Evolutionary conservation across 2,329 filamentous ascomycete species (phyloP).

Genomic region (Incumbomyces lentus): DNA sequence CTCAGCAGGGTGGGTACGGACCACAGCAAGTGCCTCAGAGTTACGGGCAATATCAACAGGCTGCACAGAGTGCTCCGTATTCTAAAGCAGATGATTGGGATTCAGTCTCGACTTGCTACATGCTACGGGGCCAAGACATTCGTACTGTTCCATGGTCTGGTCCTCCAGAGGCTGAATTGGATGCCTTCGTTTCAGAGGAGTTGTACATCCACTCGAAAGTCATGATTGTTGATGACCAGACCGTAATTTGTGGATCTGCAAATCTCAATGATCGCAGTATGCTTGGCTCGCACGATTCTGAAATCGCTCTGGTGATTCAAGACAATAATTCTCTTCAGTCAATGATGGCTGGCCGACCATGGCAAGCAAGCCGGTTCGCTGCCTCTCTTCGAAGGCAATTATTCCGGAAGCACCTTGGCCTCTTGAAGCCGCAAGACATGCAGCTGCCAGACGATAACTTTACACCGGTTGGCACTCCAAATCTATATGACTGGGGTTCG

Average conservation of each 20-base stretch:
- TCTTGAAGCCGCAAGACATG: slow-evolving; percentile 63
- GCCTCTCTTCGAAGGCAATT: slow-evolving; percentile 70
- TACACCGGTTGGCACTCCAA: slow-evolving; percentile 46
- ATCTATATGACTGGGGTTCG: slow-evolving; percentile 44
- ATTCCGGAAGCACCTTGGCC: slow-evolving; percentile 82
- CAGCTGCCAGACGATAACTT: slow-evolving; percentile 50
- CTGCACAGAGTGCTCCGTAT: slow-evolving; percentile 45
- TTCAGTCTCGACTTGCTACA: slow-evolving; percentile 69
- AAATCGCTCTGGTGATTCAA: slow-evolving; percentile 81
- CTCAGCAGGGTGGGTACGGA: slow-evolving; percentile 32
- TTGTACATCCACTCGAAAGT: slow-evolving; percentile 51
- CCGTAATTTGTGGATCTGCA: slow-evolving; percentile 74
- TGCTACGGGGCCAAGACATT: slow-evolving; percentile 65
- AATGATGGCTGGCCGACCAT: slow-evolving; percentile 68
- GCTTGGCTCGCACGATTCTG: slow-evolving; percentile 79
- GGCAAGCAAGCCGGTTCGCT: slow-evolving; percentile 69
- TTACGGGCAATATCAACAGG: slow-evolving; percentile 56
- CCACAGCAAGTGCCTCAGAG: slow-evolving; percentile 39
- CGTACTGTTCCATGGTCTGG: slow-evolving; percentile 51
- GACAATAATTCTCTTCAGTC: slow-evolving; percentile 63
- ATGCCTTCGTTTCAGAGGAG: slow-evolving; percentile 54
- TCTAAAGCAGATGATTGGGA: slow-evolving; percentile 54
- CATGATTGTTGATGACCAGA: slow-evolving; percentile 74
- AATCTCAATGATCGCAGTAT: slow-evolving; percentile 91
- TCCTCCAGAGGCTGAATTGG: slow-evolving; percentile 44